phyloP scores from a whole-genome alignment of 1,284 basidiomycete species.

The Pholiota adiposa region DNA sequence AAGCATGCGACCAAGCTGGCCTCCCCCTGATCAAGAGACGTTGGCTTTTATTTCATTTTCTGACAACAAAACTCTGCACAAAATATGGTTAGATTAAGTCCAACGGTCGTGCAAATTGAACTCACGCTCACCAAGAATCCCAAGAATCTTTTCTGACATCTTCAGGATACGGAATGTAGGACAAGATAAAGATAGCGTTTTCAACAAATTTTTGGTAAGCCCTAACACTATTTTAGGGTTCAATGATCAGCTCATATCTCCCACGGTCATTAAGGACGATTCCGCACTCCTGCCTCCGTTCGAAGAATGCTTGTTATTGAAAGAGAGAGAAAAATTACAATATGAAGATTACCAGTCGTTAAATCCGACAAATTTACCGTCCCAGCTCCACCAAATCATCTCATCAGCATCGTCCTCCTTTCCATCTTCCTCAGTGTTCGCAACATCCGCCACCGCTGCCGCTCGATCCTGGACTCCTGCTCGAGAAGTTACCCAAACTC shows the following conservation, averaged over 20 bases:
- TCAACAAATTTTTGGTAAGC: not conserved
- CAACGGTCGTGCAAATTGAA: slow-evolving; percentile 19
- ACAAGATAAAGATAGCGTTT: not conserved
- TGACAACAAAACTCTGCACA: slow-evolving; percentile 16
- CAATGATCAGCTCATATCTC: not conserved
- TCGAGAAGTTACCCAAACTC: slow-evolving; percentile 56
- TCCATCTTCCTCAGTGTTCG: too few relatives aligned
- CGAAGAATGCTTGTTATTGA: too few relatives aligned
- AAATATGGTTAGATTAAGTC: slow-evolving; percentile 2
- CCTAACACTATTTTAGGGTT: slow-evolving; percentile 26
- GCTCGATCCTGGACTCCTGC: slow-evolving; percentile 30
- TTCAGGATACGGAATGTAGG: not conserved
- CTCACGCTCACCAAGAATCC: slow-evolving; percentile 69
- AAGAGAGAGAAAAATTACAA: not conserved
- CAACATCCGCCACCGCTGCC: not conserved
- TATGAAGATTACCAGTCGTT: slow-evolving; percentile 55
- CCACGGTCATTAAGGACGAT: not conserved
- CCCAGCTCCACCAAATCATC: slow-evolving; percentile 84
- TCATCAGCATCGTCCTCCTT: slow-evolving; percentile 60
- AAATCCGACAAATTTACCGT: slow-evolving; percentile 73
- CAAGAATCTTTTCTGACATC: slow-evolving; percentile 62
- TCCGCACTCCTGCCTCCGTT: not conserved
- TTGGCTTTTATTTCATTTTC: slow-evolving; percentile 15
- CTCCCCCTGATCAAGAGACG: slow-evolving; percentile 71
- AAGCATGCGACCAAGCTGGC: slow-evolving; percentile 98